Percentiles rank a stretch among this genome's conserved stretches.
phyloP scores from a whole-genome alignment of 495 filamentous ascomycete species.

The Aspergillus sclerotiicarbonarius region DNA sequence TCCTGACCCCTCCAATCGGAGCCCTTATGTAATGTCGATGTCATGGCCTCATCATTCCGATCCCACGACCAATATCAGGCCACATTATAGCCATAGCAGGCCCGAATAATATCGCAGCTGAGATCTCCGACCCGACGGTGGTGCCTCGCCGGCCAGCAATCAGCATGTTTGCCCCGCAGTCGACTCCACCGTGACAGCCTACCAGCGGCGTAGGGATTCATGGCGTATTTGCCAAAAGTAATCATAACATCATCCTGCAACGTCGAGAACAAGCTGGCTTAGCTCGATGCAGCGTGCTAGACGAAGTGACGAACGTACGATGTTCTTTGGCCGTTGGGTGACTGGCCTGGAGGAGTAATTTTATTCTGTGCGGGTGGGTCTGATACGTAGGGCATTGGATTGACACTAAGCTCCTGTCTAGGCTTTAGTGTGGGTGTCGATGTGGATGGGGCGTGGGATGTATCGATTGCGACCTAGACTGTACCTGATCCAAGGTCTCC shows the following conservation, averaged over 20 bases:
- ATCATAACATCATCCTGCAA: constrained; percentile 1
- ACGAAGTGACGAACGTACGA: too few species aligned
- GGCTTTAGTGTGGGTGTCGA: too few species aligned
- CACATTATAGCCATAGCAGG: not conserved
- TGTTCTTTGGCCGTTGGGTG: not conserved
- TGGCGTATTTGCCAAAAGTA: constrained; percentile 2
- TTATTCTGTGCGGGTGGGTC: too few species aligned
- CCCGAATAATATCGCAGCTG: not conserved
- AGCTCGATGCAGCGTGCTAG: too few species aligned
- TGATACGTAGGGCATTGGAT: too few species aligned
- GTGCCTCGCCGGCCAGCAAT: not conserved
- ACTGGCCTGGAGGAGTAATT: too few species aligned
- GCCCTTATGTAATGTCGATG: constrained; percentile 11
- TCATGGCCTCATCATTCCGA: not conserved
- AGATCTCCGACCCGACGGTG: constrained; percentile 1
- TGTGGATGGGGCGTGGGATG: too few species aligned
- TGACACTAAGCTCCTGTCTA: too few species aligned
- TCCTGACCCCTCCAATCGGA: not conserved
- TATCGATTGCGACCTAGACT: too few species aligned
- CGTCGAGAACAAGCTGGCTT: not conserved
- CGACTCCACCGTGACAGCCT: constrained; percentile 1
- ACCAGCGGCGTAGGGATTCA: not conserved
- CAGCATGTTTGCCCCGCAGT: constrained; percentile 5
- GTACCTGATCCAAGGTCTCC: too few species aligned
- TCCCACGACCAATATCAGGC: not conserved